A percentile compares a stretch with the other conserved stretches of the same genome.
Evolutionary conservation across 768 basidiomycete genomes (phyloP).

Genomic region (Boletus eberwhitei): DNA sequence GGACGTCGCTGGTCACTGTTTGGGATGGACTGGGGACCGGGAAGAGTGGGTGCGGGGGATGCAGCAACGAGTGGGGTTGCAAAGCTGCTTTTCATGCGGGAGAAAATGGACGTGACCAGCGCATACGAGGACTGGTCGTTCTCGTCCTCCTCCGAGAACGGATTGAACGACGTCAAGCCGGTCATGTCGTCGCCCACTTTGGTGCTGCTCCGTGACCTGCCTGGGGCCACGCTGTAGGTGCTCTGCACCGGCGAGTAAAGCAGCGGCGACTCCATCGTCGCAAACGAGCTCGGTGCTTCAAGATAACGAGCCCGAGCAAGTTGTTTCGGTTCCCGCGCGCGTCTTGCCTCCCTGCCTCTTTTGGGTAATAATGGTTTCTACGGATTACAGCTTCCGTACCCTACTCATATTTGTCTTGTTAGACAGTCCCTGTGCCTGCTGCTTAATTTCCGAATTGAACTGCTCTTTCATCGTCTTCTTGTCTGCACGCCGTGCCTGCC

Average conservation of each 20-base stretch:
- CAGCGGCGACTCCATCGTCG: conserved; percentile 34
- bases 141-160: conserved; percentile 91
- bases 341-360: conserved; percentile 4
- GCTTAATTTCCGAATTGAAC: conserved; percentile 60
- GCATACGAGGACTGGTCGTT: conserved; percentile 85
- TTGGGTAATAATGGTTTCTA: background rate
- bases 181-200: conserved; percentile 59
- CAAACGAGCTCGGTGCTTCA: background rate
- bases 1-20: conserved; percentile 58
- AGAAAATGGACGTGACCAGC: conserved; percentile 76
- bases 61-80: conserved; percentile 60
- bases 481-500: conserved; percentile 59
- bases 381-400: conserved; percentile 19
- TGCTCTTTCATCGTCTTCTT: conserved; percentile 66
- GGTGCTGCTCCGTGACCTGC: conserved; percentile 61
- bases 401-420: conserved; percentile 38
- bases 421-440: conserved; percentile 49
- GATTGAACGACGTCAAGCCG: conserved; percentile 83
- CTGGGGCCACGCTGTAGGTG: conserved; percentile 40
- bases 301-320: conserved; percentile 2
- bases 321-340: conserved; percentile 4
- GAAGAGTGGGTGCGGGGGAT: conserved; percentile 36
- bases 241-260: conserved; percentile 29
- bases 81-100: conserved; percentile 77
- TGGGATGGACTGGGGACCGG: conserved; percentile 29